These are phyloP conservation scores for Grosmannia huntii DNA, from an alignment of 2,329 filamentous ascomycete species.

Conservation along the genomic window DNA sequence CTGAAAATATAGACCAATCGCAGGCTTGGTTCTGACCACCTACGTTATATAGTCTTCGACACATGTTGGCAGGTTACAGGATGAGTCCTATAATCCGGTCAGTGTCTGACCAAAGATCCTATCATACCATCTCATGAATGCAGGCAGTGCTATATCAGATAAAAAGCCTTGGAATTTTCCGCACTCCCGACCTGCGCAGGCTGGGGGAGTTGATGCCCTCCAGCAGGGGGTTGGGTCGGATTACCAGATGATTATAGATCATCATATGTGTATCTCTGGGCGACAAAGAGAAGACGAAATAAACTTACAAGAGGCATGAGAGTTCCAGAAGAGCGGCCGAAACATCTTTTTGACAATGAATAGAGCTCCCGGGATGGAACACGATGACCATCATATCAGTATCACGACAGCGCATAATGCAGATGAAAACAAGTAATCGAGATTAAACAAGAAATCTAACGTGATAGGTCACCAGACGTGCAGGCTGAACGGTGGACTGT, in stretches of 20 bases:
- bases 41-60: background rate
- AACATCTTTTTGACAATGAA: background rate
- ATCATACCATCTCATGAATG: background rate
- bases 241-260: constrained; percentile 13
- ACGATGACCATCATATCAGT: too few species aligned
- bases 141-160: constrained; percentile 2
- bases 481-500: constrained; percentile 25
- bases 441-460: background rate
- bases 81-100: background rate
- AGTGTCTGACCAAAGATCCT: background rate
- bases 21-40: background rate
- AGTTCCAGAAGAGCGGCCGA: too few species aligned
- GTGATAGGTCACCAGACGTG: background rate
- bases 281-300: background rate
- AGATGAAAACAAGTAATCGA: background rate
- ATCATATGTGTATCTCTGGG: background rate
- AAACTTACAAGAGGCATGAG: background rate
- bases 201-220: background rate
- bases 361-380: too few species aligned
- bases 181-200: constrained; percentile 12
- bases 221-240: constrained; percentile 12
- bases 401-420: constrained; percentile 2
- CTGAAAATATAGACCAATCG: background rate
- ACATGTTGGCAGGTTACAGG: too few species aligned
- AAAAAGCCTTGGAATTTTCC: constrained; percentile 7